A percentile compares a stretch with the other conserved stretches of the same genome.
phyloP scores from a whole-genome alignment of 345 rosid genomes.

The Eucalyptus viminalis region DNA sequence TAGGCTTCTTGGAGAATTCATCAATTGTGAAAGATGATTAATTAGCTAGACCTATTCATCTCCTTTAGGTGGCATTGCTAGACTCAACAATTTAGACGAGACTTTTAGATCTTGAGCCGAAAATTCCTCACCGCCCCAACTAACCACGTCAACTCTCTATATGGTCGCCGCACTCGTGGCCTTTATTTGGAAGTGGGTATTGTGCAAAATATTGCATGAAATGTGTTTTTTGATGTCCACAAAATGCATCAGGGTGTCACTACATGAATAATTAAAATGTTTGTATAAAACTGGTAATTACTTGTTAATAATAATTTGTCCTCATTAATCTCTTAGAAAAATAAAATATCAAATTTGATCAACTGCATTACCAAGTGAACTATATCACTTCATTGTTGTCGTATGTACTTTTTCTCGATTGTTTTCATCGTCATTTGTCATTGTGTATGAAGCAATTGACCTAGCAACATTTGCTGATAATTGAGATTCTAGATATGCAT shows the following conservation, averaged over 20 bases:
- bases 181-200: background rate
- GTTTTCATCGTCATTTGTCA: background rate
- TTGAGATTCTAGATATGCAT: background rate
- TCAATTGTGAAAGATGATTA: no score
- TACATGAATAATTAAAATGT: background rate
- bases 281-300: background rate
- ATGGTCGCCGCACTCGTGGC: no score
- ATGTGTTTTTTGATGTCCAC: background rate
- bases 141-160: no score
- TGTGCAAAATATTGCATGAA: background rate
- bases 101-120: no score
- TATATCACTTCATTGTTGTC: background rate
- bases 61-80: no score
- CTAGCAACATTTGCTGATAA: background rate
- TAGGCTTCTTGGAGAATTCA: no score
- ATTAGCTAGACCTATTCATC: no score
- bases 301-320: background rate
- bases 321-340: background rate
- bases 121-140: no score
- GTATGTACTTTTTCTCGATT: background rate
- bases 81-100: no score
- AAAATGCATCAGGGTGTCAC: background rate
- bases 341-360: background rate
- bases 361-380: background rate
- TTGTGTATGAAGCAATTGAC: background rate